A percentile compares a stretch with the other conserved stretches of the same genome.
Conservation (phyloP, 768 basidiomycete species). For the Russula dissimulans region DNA sequence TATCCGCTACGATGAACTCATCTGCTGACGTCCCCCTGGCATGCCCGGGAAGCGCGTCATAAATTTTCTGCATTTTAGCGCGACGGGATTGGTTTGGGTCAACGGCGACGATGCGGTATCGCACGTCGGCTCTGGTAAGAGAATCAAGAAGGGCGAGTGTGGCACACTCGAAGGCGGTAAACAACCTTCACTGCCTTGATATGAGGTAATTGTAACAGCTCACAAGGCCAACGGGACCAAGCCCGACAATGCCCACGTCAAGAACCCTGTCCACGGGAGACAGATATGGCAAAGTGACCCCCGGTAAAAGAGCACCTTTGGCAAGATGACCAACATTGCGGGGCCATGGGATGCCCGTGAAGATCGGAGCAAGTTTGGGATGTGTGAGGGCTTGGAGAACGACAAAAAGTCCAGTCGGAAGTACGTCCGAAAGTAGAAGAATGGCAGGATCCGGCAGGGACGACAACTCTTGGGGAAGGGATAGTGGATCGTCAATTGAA, state of each 20-base stretch:
- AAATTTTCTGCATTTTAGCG: slow-evolving; percentile 50
- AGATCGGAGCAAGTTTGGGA: slow-evolving; percentile 54
- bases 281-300: slow-evolving; percentile 22
- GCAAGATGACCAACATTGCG: slow-evolving; percentile 17
- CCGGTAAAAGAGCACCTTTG: neutral
- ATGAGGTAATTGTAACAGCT: slow-evolving; percentile 15
- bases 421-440: slow-evolving; percentile 65
- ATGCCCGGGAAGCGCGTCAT: slow-evolving; percentile 35
- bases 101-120: slow-evolving; percentile 52
- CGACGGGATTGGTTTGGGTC: slow-evolving; percentile 52
- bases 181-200: neutral
- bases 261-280: slow-evolving; percentile 41
- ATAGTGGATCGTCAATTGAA: slow-evolving; percentile 5
- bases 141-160: slow-evolving; percentile 55
- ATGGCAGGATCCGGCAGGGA: slow-evolving; percentile 52
- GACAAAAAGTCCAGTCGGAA: slow-evolving; percentile 74
- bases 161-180: slow-evolving; percentile 38
- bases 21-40: slow-evolving; percentile 28
- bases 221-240: slow-evolving; percentile 72
- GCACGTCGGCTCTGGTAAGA: slow-evolving; percentile 36
- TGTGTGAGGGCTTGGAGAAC: slow-evolving; percentile 64
- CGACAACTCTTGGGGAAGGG: slow-evolving; percentile 18
- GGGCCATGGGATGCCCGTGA: slow-evolving; percentile 56
- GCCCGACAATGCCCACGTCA: slow-evolving; percentile 59
- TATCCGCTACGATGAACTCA: slow-evolving; percentile 40